Evolutionary conservation across 495 filamentous ascomycete genomes (phyloP).

Genomic region (Patellaria atrata): DNA sequence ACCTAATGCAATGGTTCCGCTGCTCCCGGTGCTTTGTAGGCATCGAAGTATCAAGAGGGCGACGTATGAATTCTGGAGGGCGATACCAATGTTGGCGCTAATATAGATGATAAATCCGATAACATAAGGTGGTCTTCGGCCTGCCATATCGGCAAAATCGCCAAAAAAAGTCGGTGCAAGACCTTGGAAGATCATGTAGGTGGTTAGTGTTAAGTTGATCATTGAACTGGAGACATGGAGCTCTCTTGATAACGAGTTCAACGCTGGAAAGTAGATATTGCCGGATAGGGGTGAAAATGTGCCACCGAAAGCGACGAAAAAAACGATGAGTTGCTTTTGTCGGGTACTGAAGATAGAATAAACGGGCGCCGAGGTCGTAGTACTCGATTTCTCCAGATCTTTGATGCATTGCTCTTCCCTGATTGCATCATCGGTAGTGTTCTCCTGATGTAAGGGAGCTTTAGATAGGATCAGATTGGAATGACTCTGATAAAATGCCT

Average conservation of each 20-base stretch:
- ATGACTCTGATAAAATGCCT: too few species aligned
- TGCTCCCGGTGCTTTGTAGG: slow-evolving; percentile 21
- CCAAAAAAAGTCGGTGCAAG: slow-evolving; percentile 27
- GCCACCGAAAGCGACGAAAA: slow-evolving; percentile 47
- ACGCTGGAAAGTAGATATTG: slow-evolving; percentile 68
- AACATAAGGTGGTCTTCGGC: slow-evolving; percentile 29
- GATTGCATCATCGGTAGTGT: too few species aligned
- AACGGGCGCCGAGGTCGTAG: too few species aligned
- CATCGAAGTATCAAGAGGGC: slow-evolving; percentile 23
- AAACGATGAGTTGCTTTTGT: slow-evolving; percentile 47
- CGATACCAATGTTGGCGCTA: slow-evolving; percentile 29
- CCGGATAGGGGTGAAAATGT: slow-evolving; percentile 63
- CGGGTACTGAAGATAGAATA: slow-evolving; percentile 39
- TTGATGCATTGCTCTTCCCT: too few species aligned
- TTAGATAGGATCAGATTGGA: too few species aligned
- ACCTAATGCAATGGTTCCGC: slow-evolving; percentile 22
- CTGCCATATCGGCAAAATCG: slow-evolving; percentile 29
- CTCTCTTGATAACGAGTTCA: slow-evolving; percentile 41
- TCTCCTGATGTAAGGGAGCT: too few species aligned
- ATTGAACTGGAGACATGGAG: slow-evolving; percentile 42
- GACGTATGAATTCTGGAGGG: slow-evolving; percentile 22
- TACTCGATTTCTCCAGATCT: neutral
- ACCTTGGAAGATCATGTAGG: slow-evolving; percentile 25
- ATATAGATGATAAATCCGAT: slow-evolving; percentile 29
- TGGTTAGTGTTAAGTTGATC: slow-evolving; percentile 39